phyloP scores from a whole-genome alignment of 768 basidiomycete species.

The Mycena polygramma region DNA sequence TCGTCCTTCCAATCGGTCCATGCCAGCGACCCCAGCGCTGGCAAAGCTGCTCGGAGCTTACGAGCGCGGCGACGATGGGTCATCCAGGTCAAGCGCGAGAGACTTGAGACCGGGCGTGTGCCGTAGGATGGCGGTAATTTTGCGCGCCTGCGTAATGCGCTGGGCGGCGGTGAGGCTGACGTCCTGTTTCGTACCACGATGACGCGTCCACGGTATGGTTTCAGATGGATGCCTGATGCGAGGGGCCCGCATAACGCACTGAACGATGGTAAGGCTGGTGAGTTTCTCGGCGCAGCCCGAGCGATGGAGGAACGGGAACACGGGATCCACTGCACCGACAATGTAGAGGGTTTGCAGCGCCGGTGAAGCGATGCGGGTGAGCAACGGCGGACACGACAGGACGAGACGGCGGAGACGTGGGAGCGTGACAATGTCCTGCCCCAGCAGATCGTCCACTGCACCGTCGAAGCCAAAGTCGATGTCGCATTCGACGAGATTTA shows the following conservation, averaged over 20 bases:
- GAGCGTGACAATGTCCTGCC: background rate
- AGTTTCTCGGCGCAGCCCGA: slow-evolving; percentile 1
- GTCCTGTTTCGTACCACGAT: too few species aligned
- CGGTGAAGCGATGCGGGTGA: background rate
- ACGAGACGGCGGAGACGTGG: slow-evolving; percentile 1
- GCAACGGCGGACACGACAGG: background rate
- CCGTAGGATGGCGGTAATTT: background rate
- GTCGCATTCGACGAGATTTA: slow-evolving; percentile 11
- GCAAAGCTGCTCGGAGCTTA: background rate
- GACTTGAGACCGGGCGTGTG: background rate
- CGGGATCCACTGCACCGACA: background rate
- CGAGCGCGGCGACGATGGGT: background rate
- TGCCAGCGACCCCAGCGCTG: background rate
- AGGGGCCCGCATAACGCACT: too few species aligned
- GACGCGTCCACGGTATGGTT: too few species aligned
- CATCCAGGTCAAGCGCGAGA: background rate
- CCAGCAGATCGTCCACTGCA: too few species aligned
- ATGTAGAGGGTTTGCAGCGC: background rate
- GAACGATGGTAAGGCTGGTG: background rate
- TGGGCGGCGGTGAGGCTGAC: background rate
- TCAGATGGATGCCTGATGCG: too few species aligned
- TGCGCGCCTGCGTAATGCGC: background rate
- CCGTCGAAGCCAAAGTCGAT: background rate
- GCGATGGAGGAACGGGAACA: background rate
- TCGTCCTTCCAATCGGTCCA: background rate